Base-by-base conservation (phyloP, 768 basidiomycete species). In the Filobasidium floriforme region DNA sequence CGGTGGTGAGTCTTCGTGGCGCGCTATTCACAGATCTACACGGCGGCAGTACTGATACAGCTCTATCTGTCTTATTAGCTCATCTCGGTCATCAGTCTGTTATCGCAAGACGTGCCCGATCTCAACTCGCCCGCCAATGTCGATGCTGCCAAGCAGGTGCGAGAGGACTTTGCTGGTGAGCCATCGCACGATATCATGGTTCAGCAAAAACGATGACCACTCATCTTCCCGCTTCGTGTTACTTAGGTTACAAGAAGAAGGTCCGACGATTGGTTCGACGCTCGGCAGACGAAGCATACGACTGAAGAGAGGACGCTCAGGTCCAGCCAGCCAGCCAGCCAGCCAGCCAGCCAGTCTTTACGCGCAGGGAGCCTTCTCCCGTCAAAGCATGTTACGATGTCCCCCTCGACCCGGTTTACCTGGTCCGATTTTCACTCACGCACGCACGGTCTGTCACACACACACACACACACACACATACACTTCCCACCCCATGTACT, bases 41-140 rank as follows among this genome's bases (percentile, higher is more conserved):
- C 32, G 32, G 9, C 32, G 4, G 32, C 32, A 9, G 32, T 37
- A 37, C 32, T 37, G 32, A 37, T 37, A 37, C 32, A 37, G 32
- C 32, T 9, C 9, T 3, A 9, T 26, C 19, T 14, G 28, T 24
- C 1, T 18, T 19, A 19, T 32, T 72, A 99, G 94, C 87, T 98
- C 68, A 79, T 99, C 74, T 93, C 90, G 73, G 94, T 98, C 70
- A 97, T 98, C 71, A 97, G 93, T 15, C 85, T 99, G 7, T 81
- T 99, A 49, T 96, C 92, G 18, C 89, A 90, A 63, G 90, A 98
- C 74, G 86, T 82, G 43, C 93, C 93, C 22, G 92, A 92, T 79
- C 83, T 87, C 68, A 90, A 92, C 79, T 93, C 92, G 69, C 93
- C 93, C 2, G 93, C 93, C 5, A 97, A 98, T 71, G 88, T 98